phyloP scores from a whole-genome alignment of 2,329 filamentous ascomycete genomes.

The Aotearoamyces nothofagi region DNA sequence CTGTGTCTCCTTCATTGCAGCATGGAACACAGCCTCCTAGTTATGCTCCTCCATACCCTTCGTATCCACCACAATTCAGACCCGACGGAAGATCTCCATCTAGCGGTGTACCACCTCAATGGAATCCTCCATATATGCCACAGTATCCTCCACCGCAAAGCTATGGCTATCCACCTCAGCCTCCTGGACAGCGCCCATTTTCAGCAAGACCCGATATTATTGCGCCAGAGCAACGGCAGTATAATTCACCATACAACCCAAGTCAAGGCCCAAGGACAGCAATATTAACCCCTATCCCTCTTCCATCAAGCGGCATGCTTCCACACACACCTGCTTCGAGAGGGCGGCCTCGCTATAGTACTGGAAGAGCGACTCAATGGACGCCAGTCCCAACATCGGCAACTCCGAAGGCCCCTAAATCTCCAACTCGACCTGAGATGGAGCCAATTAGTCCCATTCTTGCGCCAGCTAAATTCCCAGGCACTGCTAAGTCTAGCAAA shows the following conservation, averaged over 20 bases:
- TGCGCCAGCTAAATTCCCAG: conserved; percentile 22
- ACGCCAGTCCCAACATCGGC: conserved; percentile 38
- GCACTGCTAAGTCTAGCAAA: conserved; percentile 4
- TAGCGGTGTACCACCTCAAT: conserved; percentile 10
- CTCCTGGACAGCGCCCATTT: conserved; percentile 2
- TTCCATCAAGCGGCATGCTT: too few relatives aligned
- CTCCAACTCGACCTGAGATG: conserved; percentile 33
- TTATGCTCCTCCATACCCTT: conserved; percentile 9
- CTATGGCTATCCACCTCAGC: conserved; percentile 11
- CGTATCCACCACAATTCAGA: conserved; percentile 6
- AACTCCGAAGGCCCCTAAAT: conserved; percentile 32
- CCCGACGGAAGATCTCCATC: conserved; percentile 6
- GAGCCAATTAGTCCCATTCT: conserved; percentile 44
- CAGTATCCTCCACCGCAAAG: conserved; percentile 6
- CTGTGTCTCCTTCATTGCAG: conserved; percentile 13
- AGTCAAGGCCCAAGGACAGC: conserved; percentile 10
- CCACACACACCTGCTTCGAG: conserved; percentile 15
- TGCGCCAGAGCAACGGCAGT: conserved; percentile 14
- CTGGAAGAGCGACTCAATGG: conserved; percentile 39
- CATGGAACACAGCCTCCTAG: conserved; percentile 8
- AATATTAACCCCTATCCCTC: conserved; percentile 6
- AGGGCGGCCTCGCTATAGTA: conserved; percentile 7
- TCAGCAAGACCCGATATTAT: conserved; percentile 8
- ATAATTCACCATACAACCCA: conserved; percentile 19
- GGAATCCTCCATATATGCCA: conserved; percentile 9